These are phyloP conservation scores for Musa itinerans DNA, from an alignment of 176 grass and related monocot genomes.

Conservation along the genomic window DNA sequence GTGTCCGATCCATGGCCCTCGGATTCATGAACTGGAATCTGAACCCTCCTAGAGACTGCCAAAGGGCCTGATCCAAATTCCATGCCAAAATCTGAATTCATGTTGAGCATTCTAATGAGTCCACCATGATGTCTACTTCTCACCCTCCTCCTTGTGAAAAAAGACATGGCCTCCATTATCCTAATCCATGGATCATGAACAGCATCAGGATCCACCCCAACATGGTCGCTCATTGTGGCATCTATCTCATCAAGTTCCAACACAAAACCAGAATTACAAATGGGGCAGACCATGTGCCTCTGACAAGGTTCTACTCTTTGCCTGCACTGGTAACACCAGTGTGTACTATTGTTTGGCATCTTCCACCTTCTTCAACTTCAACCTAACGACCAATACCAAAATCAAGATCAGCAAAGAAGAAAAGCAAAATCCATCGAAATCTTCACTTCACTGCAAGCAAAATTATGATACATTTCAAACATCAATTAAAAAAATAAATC, in stretches of 20 bases:
- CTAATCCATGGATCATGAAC: not conserved
- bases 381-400: not conserved
- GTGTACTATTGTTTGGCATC: constrained; percentile 1
- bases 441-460: not conserved
- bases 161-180: constrained; percentile 6
- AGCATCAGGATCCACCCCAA: not conserved
- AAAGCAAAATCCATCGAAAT: not conserved
- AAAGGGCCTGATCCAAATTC: not conserved
- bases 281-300: not conserved
- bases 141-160: not conserved
- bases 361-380: not conserved
- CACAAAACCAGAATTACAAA: constrained; percentile 9
- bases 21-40: constrained; percentile 6
- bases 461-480: not conserved
- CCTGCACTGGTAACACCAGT: constrained; percentile 19
- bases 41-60: not conserved
- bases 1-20: not conserved
- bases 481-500: too few species aligned
- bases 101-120: not conserved
- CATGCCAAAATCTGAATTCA: constrained; percentile 3
- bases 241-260: constrained; percentile 9
- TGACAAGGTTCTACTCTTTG: constrained; percentile 2
- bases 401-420: not conserved
- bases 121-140: not conserved
- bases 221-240: not conserved